A percentile compares a stretch with the other conserved stretches of the same genome.
These are phyloP conservation scores for Pythium grandisporangium DNA, from an alignment of 352 stramenopile species.

Conservation along the genomic window DNA sequence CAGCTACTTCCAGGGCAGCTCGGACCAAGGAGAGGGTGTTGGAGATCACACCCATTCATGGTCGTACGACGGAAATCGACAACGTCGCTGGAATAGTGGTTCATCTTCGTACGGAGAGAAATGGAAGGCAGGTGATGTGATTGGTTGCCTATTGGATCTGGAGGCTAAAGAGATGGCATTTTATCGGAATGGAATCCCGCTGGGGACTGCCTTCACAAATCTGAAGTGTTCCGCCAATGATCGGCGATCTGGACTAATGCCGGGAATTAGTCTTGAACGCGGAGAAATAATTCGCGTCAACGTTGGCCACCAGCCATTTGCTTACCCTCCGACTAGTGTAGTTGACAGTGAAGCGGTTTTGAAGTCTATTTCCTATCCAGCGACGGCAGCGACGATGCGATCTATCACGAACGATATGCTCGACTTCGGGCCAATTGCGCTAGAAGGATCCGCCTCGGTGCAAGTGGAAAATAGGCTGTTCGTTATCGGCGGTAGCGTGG, in stretches of 20 bases:
- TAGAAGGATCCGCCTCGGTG: slow-evolving; percentile 51
- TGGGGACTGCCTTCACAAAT: slow-evolving; percentile 70
- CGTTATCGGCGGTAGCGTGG: slow-evolving; percentile 50
- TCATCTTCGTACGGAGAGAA: slow-evolving; percentile 85
- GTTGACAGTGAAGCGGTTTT: slow-evolving; percentile 61
- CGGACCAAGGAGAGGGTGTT: slow-evolving; percentile 87
- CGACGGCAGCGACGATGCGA: slow-evolving; percentile 28
- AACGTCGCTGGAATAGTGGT: slow-evolving; percentile 87
- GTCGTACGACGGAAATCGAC: slow-evolving; percentile 90
- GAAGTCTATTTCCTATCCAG: slow-evolving; percentile 34
- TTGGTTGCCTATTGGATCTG: slow-evolving; percentile 86
- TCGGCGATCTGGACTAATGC: slow-evolving; percentile 63
- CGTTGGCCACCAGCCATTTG: slow-evolving; percentile 71
- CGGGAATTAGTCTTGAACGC: slow-evolving; percentile 79
- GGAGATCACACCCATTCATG: slow-evolving; percentile 89
- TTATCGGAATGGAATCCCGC: slow-evolving; percentile 81
- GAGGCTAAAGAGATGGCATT: slow-evolving; percentile 77
- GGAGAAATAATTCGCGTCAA: slow-evolving; percentile 85
- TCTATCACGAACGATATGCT: slow-evolving; percentile 2
- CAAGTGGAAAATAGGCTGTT: slow-evolving; percentile 58
- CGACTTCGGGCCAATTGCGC: slow-evolving; percentile 3
- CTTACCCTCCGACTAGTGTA: slow-evolving; percentile 48
- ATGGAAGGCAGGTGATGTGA: slow-evolving; percentile 88
- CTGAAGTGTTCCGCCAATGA: slow-evolving; percentile 40
- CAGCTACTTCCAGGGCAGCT: slow-evolving; percentile 85